Evolutionary conservation across 1,284 basidiomycete species (phyloP).

Genomic region (Gomphus bonarii): DNA sequence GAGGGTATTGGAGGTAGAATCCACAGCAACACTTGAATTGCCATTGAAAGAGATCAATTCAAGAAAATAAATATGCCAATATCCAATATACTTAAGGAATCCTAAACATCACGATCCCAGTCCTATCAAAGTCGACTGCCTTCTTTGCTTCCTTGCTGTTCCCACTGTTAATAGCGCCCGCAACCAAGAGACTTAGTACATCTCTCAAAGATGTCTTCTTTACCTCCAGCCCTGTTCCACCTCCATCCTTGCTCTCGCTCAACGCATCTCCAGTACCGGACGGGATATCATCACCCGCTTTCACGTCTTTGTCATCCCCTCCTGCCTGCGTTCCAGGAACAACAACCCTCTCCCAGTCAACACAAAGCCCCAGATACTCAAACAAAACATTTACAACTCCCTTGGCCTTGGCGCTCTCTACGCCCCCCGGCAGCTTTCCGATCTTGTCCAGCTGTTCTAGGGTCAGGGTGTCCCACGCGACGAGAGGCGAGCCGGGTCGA

Average conservation of each 20-base stretch:
- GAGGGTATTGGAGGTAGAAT: no score
- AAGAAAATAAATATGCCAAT: background rate
- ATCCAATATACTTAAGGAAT: conserved; percentile 32
- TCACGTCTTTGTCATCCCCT: conserved; percentile 14
- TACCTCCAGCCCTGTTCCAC: conserved; percentile 17
- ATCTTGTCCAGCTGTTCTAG: conserved; percentile 44
- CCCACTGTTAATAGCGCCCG: conserved; percentile 41
- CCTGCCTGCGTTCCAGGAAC: conserved; percentile 20
- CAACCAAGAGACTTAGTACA: conserved; percentile 40
- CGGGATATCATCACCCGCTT: background rate
- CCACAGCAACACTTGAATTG: no score
- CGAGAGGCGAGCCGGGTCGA: conserved; percentile 44
- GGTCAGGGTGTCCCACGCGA: conserved; percentile 53
- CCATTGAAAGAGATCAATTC: no score
- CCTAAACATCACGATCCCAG: conserved; percentile 53
- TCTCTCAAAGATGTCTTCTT: conserved; percentile 33
- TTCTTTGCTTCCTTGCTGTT: conserved; percentile 45
- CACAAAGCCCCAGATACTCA: conserved; percentile 50
- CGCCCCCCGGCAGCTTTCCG: conserved; percentile 21
- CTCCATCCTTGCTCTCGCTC: background rate
- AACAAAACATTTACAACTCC: conserved; percentile 43
- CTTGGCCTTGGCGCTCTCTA: conserved; percentile 31
- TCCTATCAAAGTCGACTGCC: conserved; percentile 44
- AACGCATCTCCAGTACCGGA: background rate
- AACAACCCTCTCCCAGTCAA: conserved; percentile 46